A percentile compares a stretch with the other conserved stretches of the same genome.
phyloP scores from a whole-genome alignment of 176 grass and related monocot genomes.

The Cenchrus americanus region DNA sequence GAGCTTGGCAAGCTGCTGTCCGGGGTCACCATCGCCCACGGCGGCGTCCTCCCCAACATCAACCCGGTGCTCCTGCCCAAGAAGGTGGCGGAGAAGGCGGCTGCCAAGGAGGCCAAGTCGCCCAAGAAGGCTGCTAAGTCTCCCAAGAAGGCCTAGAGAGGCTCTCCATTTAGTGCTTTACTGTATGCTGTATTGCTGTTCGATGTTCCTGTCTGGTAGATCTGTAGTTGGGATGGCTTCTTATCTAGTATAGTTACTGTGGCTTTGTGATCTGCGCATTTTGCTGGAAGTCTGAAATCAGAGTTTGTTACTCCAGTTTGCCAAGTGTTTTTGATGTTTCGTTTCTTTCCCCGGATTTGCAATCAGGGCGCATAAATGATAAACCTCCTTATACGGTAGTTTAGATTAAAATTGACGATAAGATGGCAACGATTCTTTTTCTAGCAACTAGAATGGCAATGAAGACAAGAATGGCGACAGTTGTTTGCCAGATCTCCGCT shows the following conservation, averaged over 20 bases:
- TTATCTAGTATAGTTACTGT: not conserved
- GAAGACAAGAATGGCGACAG: too few relatives aligned
- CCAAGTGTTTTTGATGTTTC: too few relatives aligned
- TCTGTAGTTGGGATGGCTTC: not conserved
- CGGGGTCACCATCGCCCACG: constrained; percentile 43
- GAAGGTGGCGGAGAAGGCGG: constrained; percentile 38
- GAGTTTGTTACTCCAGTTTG: too few relatives aligned
- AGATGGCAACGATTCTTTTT: too few relatives aligned
- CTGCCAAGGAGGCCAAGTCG: constrained; percentile 37
- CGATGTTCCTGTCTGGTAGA: not conserved
- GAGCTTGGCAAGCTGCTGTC: constrained; percentile 48
- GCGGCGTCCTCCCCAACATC: constrained; percentile 51
- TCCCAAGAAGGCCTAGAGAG: constrained; percentile 26
- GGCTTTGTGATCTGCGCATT: too few relatives aligned
- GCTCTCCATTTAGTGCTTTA: not conserved
- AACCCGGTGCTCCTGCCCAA: constrained; percentile 43
- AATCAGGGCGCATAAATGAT: too few relatives aligned
- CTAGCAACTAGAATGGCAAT: too few relatives aligned
- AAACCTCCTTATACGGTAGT: too few relatives aligned
- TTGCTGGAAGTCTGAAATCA: too few relatives aligned
- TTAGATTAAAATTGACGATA: too few relatives aligned
- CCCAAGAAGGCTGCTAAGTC: constrained; percentile 28
- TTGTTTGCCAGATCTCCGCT: too few relatives aligned
- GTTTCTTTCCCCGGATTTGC: too few relatives aligned
- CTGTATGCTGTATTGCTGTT: not conserved